Evolutionary conservation across 441 rosid species (phyloP), one percentile per base, ranked within the genome.

Genomic region (Corymbia citriodora): DNA sequence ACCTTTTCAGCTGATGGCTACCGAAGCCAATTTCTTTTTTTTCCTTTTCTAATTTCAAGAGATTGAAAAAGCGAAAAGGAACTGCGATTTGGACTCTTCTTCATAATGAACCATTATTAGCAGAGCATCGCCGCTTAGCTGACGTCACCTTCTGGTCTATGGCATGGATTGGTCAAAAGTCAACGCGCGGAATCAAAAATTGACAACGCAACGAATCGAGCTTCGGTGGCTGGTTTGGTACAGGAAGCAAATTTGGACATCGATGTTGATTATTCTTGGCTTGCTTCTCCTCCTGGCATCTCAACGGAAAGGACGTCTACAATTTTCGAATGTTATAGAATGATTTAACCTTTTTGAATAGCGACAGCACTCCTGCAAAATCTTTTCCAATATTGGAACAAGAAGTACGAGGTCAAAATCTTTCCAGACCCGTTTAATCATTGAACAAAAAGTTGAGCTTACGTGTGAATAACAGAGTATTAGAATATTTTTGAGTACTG

Each of bases 301-400:
- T 74, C 7, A 15, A 40, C 83, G 1, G 3, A 40, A 40, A 40
- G 49, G 82, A 40, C 40, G 40, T 40, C 40, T 40, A 40, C 40
- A 40, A 40, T 3, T 40, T 40, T 33, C 33, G 33, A 33, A 33
- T 33, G 33, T 33, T 2, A 33, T 33, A 2, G 33, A 33, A 70
- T 6, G 40, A 33, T 70, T 33, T 18, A 18, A 40, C 8, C 8
- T 33, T 33, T 70, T 70, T 9, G 14, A 36, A 11, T 1, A 3
- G 15, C 3, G 7, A 9, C 12, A 1, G 11, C 0, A 0, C 2
- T 36, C 9, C 2, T 14, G 9, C 13, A 17, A 31, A 72, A 72
- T 18, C 6, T 36, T 19, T 19, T 1, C 2, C 10, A 3, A 5
- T 6, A 19, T 72, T 8, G 2, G 0, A 36, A 5, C 1, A 0